Evolutionary conservation across 257 asterid species (phyloP).

Genomic region (Striga asiatica): DNA sequence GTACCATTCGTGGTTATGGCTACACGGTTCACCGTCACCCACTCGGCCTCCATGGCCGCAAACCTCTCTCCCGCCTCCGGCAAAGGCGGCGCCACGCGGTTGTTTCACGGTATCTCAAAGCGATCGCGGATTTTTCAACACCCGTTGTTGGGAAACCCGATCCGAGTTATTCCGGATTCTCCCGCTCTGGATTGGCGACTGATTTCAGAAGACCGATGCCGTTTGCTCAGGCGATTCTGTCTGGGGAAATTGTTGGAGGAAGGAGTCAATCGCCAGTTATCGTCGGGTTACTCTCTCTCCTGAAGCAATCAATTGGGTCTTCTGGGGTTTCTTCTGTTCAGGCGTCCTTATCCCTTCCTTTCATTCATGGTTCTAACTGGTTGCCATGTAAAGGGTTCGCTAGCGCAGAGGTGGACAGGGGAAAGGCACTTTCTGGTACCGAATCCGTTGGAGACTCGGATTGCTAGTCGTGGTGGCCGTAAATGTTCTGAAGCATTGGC

Average conservation of each 20-base stretch:
- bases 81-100: constrained; percentile 35
- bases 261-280: constrained; percentile 31
- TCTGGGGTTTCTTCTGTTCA: constrained; percentile 46
- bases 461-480: constrained; percentile 7
- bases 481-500: constrained; percentile 42
- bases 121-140: constrained; percentile 29
- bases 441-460: neutral
- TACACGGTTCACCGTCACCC: constrained; percentile 51
- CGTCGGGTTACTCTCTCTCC: constrained; percentile 41
- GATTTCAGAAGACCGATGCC: constrained; percentile 9
- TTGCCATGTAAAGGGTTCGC: constrained; percentile 42
- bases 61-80: constrained; percentile 38
- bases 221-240: constrained; percentile 26
- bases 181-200: constrained; percentile 10
- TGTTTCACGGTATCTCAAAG: constrained; percentile 37
- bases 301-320: constrained; percentile 38
- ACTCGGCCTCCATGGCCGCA: constrained; percentile 56
- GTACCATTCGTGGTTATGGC: too few species aligned
- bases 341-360: constrained; percentile 35
- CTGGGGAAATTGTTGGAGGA: constrained; percentile 35
- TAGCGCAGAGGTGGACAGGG: constrained; percentile 45
- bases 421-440: constrained; percentile 30
- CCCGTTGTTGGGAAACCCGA: constrained; percentile 29
- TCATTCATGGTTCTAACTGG: constrained; percentile 59
- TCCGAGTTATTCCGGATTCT: constrained; percentile 23